These are phyloP conservation scores for Agaricus sinodeliciosus DNA, from an alignment of 768 basidiomycete species.

Conservation along the genomic window DNA sequence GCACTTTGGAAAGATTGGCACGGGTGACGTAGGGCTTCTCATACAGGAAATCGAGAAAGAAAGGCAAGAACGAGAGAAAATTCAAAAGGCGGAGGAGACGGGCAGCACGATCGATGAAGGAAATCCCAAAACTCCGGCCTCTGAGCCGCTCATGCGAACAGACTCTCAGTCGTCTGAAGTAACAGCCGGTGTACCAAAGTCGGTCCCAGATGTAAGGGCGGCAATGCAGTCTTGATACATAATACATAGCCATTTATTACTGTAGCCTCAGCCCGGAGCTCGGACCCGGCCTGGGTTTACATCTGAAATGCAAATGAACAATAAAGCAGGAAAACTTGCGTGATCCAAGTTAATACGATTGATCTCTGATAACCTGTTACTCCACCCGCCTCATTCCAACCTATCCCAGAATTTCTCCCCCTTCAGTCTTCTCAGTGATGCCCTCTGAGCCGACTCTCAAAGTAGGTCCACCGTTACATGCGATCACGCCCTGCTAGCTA, in stretches of 20 bases:
- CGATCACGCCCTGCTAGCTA: constrained; percentile 13
- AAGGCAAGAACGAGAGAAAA: constrained; percentile 28
- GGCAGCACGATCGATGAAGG: constrained; percentile 24
- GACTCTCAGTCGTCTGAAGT: constrained; percentile 16
- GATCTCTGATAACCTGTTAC: constrained; percentile 17
- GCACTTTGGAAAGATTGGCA: constrained; percentile 79
- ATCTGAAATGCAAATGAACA: neutral
- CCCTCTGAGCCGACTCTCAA: constrained; percentile 28
- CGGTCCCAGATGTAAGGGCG: constrained; percentile 46
- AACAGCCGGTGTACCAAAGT: constrained; percentile 20
- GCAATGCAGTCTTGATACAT: constrained; percentile 25
- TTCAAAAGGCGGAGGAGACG: constrained; percentile 31
- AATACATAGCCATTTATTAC: neutral
- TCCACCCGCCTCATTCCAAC: constrained; percentile 8
- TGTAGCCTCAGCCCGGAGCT: neutral
- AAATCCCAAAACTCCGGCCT: constrained; percentile 25
- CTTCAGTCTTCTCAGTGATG: constrained; percentile 3
- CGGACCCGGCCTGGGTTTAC: no score
- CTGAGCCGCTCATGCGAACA: constrained; percentile 14
- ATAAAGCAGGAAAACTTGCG: constrained; percentile 11
- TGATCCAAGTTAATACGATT: constrained; percentile 17
- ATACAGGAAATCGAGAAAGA: constrained; percentile 45
- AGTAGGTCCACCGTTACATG: constrained; percentile 31
- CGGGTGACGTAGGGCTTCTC: constrained; percentile 60
- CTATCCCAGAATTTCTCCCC: constrained; percentile 7